These are phyloP conservation scores for Boletus huronensis DNA, from an alignment of 768 basidiomycete genomes.

Conservation along the genomic window DNA sequence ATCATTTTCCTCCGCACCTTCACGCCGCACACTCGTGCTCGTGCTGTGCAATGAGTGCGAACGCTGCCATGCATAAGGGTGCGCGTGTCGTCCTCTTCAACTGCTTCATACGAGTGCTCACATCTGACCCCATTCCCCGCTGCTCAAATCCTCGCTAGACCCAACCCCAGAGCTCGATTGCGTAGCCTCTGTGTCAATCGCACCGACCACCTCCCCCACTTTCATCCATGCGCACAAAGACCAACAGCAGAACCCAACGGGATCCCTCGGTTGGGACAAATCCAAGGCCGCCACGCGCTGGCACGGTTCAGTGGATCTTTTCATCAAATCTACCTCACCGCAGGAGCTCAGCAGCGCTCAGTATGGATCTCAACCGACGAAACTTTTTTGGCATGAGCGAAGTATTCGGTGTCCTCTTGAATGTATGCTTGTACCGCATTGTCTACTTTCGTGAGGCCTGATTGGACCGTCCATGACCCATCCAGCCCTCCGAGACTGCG, in stretches of 20 bases:
- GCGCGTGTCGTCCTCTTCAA: constrained; percentile 21
- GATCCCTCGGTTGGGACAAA: constrained; percentile 21
- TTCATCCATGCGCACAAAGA: constrained; percentile 26
- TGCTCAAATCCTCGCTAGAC: constrained; percentile 1
- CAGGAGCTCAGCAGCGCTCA: constrained; percentile 55
- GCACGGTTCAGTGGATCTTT: constrained; percentile 70
- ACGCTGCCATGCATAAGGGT: constrained; percentile 26
- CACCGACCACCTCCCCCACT: constrained; percentile 6
- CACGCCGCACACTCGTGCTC: constrained; percentile 33
- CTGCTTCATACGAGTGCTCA: constrained; percentile 14
- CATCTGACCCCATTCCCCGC: constrained; percentile 2
- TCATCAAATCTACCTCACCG: constrained; percentile 66
- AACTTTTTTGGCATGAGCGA: constrained; percentile 81
- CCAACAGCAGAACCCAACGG: constrained; percentile 23
- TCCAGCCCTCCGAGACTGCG: constrained; percentile 73
- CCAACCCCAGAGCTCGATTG: constrained; percentile 1
- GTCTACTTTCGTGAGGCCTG: constrained; percentile 1
- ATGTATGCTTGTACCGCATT: constrained; percentile 44
- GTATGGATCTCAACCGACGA: constrained; percentile 59
- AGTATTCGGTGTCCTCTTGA: constrained; percentile 68
- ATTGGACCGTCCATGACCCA: constrained; percentile 11
- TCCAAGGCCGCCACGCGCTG: constrained; percentile 31
- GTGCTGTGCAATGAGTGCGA: constrained; percentile 24
- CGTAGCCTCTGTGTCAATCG: constrained; percentile 11
- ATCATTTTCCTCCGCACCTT: constrained; percentile 15